Conservation (phyloP, 1,284 basidiomycete genomes). For the Cryptococcus neoformans region DNA sequence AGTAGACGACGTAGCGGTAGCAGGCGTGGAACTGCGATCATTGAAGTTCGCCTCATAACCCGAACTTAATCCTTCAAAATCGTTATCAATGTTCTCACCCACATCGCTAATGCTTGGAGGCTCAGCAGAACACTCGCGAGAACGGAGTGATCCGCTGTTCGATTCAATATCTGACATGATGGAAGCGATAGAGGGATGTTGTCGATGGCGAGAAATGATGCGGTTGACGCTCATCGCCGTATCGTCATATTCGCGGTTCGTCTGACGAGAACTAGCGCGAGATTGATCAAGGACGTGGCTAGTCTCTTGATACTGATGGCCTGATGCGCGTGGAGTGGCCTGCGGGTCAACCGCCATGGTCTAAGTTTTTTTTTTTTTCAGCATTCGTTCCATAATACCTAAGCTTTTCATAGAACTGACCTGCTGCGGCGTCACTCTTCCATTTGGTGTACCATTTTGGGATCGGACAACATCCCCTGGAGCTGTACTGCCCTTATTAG, state of each 20-base stretch:
- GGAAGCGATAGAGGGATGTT: conserved; percentile 48
- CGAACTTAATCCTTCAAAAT: background rate
- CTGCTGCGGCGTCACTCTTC: background rate
- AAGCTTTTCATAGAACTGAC: background rate
- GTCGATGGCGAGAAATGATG: conserved; percentile 39
- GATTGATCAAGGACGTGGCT: conserved; percentile 9
- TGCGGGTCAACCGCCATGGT: background rate
- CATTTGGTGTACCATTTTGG: background rate
- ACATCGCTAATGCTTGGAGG: background rate
- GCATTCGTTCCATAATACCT: background rate
- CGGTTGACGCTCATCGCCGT: conserved; percentile 30
- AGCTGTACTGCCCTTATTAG: conserved; percentile 56
- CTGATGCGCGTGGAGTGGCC: background rate
- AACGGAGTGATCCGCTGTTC: conserved; percentile 7
- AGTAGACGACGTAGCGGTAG: conserved; percentile 38
- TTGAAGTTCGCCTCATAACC: conserved; percentile 6
- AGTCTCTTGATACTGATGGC: background rate
- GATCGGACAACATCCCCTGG: conserved; percentile 1
- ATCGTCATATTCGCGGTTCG: conserved; percentile 10
- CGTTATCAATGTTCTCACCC: conserved; percentile 7
- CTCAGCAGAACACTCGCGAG: conserved; percentile 1
- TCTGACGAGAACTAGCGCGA: conserved; percentile 13
- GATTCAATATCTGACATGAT: conserved; percentile 34
- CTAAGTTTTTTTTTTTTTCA: background rate
- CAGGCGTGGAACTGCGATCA: conserved; percentile 36